Evolutionary conservation across 169 alveolate species (phyloP).

Genomic region (Plasmodium gonderi): DNA sequence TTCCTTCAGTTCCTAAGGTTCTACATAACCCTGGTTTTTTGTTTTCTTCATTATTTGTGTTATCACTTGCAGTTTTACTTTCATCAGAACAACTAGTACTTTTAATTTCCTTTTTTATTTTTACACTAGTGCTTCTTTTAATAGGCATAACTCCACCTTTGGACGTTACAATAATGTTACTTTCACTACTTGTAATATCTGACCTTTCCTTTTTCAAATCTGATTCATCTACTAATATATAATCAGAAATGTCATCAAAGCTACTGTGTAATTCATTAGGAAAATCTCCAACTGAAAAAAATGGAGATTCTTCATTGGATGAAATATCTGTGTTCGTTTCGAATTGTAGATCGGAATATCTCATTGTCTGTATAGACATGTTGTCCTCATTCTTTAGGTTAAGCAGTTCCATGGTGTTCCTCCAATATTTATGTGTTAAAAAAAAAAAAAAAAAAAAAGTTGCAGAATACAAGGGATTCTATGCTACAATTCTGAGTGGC

Average conservation of each 20-base stretch:
- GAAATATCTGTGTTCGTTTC: constrained; percentile 47
- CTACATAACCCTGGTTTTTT: constrained; percentile 79
- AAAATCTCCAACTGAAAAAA: constrained; percentile 62
- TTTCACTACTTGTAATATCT: constrained; percentile 47
- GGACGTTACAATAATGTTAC: constrained; percentile 6
- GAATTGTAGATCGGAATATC: constrained; percentile 21
- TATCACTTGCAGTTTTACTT: constrained; percentile 36
- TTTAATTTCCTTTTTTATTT: constrained; percentile 42
- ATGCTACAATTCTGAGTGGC: no score
- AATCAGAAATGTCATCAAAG: constrained; percentile 68
- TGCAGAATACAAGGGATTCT: no score
- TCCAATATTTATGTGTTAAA: neutral
- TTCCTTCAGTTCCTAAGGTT: constrained; percentile 85
- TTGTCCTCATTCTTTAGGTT: constrained; percentile 28
- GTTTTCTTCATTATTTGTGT: constrained; percentile 3
- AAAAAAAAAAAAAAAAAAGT: neutral
- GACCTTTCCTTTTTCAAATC: constrained; percentile 40
- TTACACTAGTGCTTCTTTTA: neutral
- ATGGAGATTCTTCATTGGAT: constrained; percentile 58
- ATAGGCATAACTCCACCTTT: neutral
- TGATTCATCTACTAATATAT: constrained; percentile 58
- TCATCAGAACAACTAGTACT: constrained; percentile 23
- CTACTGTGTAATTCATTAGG: constrained; percentile 62
- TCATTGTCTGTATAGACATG: constrained; percentile 42
- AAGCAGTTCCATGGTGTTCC: constrained; percentile 34